Conservation (phyloP, 768 basidiomycete species). For the Termitomyces sp. region DNA sequence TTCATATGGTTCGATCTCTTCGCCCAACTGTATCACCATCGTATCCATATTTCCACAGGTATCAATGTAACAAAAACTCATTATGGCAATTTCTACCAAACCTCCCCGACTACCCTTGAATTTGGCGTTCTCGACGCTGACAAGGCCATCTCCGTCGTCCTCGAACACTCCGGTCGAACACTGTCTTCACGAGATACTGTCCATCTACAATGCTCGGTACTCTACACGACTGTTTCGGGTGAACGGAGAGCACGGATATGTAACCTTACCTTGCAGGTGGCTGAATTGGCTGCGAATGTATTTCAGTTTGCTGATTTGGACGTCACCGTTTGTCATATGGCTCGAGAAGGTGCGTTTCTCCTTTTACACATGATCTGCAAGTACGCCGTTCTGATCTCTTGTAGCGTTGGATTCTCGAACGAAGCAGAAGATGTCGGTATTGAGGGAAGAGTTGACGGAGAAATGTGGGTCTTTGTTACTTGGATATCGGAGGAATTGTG, state of each 20-base stretch:
- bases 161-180: conserved; percentile 63
- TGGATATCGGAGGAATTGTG: conserved; percentile 88
- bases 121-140: conserved; percentile 81
- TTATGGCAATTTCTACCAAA: conserved; percentile 70
- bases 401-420: conserved; percentile 71
- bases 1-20: conserved; percentile 62
- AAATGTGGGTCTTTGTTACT: conserved; percentile 77
- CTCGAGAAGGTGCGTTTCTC: conserved; percentile 65
- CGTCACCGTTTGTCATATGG: conserved; percentile 65
- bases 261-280: conserved; percentile 83
- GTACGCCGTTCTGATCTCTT: not conserved
- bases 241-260: conserved; percentile 79
- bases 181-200: conserved; percentile 73
- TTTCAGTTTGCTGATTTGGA: conserved; percentile 93
- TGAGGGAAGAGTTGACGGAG: conserved; percentile 83
- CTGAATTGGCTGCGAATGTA: conserved; percentile 83
- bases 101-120: conserved; percentile 67
- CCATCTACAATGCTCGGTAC: conserved; percentile 79
- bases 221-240: conserved; percentile 80
- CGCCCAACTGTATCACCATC: not conserved
- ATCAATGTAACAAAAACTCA: conserved; percentile 57
- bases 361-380: not conserved
- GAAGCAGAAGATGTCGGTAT: conserved; percentile 60
- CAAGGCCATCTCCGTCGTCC: conserved; percentile 69
- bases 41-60: conserved; percentile 32